These are phyloP conservation scores for Phyllosticta capitalensis DNA, from an alignment of 2,329 filamentous ascomycete genomes.

Conservation along the genomic window DNA sequence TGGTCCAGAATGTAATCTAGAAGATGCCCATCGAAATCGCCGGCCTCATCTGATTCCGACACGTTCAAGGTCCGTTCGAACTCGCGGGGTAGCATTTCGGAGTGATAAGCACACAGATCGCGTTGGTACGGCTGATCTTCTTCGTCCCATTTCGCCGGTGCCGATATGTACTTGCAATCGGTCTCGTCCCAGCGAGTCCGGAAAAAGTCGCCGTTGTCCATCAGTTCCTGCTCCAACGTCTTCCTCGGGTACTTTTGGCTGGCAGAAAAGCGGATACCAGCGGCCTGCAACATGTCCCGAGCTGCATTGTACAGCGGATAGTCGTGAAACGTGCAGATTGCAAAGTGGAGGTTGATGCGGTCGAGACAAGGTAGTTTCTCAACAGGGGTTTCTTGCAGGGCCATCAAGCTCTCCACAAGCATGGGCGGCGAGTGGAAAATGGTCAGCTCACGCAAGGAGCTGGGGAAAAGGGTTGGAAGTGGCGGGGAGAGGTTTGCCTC, in stretches of 20 bases:
- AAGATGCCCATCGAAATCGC: not conserved
- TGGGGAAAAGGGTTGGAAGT: not conserved
- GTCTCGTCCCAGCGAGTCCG: not conserved
- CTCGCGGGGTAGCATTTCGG: not conserved
- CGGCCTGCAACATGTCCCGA: not conserved
- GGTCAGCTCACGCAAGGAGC: not conserved
- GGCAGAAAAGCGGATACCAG: not conserved
- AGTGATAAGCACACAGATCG: not conserved
- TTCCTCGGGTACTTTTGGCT: not conserved
- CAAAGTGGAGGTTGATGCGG: not conserved
- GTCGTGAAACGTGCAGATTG: not conserved
- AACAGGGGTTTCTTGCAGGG: not conserved
- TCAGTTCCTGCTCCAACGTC: not conserved
- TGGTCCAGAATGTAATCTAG: not conserved
- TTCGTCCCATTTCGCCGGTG: not conserved
- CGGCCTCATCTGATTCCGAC: not conserved
- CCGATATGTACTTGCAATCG: not conserved
- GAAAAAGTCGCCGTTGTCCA: not conserved
- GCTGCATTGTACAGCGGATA: not conserved
- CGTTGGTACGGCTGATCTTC: not conserved
- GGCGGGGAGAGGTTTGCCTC: not conserved
- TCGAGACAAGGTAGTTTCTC: not conserved
- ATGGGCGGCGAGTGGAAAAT: conserved; percentile 3
- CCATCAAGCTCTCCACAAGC: conserved; percentile 5
- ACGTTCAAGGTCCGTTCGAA: not conserved